Percentiles rank a stretch among this genome's conserved stretches.
Conservation (phyloP, 1,284 basidiomycete genomes). For the Ganoderma multipileum region DNA sequence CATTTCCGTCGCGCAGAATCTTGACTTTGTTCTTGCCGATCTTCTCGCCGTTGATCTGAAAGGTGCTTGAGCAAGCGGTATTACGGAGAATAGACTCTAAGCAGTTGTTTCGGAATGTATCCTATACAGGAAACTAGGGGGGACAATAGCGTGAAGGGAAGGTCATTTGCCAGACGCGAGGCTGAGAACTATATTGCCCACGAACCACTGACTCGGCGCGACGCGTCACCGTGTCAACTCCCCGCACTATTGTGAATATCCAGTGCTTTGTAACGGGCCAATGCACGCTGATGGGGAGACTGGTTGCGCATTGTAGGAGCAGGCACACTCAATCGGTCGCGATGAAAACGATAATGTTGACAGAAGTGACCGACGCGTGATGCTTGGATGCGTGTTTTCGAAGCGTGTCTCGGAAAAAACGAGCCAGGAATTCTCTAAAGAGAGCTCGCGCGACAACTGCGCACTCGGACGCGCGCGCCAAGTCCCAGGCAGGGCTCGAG, state of each 20-base stretch:
- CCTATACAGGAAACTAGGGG: background rate
- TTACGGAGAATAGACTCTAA: conserved; percentile 11
- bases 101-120: background rate
- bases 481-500: background rate
- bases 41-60: conserved; percentile 74
- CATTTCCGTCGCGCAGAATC: conserved; percentile 80
- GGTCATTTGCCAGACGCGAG: background rate
- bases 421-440: background rate
- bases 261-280: no score
- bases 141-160: background rate
- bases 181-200: background rate
- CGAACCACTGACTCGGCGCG: background rate
- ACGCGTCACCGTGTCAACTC: background rate
- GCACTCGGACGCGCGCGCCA: background rate
- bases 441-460: background rate
- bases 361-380: no score
- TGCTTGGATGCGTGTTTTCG: background rate
- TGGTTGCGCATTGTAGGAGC: no score
- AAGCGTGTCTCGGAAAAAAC: background rate
- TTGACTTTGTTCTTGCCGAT: conserved; percentile 64
- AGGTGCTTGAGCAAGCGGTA: conserved; percentile 15
- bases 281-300: no score
- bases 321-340: no score
- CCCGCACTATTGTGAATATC: no score
- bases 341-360: no score